These are phyloP conservation scores for Croton laevigatus DNA, from an alignment of 441 rosid genomes.

Conservation along the genomic window DNA sequence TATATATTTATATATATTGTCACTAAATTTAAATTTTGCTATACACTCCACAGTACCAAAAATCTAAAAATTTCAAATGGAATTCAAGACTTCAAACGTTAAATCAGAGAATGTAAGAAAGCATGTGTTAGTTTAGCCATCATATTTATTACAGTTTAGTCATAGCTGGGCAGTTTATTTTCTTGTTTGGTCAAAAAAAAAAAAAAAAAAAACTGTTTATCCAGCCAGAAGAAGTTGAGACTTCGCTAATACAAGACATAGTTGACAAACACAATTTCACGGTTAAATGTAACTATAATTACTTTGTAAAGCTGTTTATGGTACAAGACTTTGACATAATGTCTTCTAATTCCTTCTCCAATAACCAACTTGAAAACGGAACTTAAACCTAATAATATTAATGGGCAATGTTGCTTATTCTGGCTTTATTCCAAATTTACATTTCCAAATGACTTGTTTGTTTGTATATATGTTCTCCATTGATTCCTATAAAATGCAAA, in stretches of 20 bases:
- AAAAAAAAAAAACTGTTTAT: no score
- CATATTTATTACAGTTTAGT: slow-evolving; percentile 35
- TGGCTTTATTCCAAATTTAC: not conserved
- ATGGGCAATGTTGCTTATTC: not conserved
- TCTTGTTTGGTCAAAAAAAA: not conserved
- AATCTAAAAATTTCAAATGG: not conserved
- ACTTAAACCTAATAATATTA: not conserved
- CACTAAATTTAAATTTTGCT: no score
- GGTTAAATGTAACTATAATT: not conserved
- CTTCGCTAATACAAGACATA: no score
- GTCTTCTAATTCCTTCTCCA: not conserved
- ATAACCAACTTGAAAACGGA: slow-evolving; percentile 11
- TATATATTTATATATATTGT: no score
- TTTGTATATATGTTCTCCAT: no score
- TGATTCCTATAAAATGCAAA: not conserved
- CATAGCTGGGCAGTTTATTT: slow-evolving; percentile 9
- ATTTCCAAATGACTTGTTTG: not conserved
- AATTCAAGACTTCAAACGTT: no score
- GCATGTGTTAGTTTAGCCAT: slow-evolving; percentile 19
- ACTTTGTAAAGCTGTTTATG: not conserved
- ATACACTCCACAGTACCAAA: not conserved
- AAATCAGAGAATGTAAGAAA: no score
- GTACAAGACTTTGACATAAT: not conserved
- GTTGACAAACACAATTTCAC: no score
- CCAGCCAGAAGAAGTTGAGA: no score